Evolutionary conservation across 192 early-diverging fungal species (phyloP), one percentile per base, ranked within the genome.

Genomic region (Rhizophlyctis rosea): DNA sequence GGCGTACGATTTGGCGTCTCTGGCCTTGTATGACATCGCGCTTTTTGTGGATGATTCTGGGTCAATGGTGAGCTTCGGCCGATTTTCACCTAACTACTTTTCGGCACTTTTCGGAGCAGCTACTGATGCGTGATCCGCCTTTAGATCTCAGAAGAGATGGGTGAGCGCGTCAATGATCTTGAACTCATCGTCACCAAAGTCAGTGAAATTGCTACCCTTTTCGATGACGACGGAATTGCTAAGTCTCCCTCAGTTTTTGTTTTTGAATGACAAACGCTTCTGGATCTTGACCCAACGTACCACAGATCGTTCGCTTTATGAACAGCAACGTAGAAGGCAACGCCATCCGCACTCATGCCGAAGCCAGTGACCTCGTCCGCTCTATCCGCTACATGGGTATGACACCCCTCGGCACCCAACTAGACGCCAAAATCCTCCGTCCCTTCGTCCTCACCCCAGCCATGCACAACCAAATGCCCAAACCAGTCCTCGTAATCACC

Each of bases 21-120:
- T 72, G 31, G 62, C 64, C 3, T 54, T 72, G 29, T 72, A 72
- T 47, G 70, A 72, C 48, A 55, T 66, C 33, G 70, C 67, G 34
- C 48, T 72, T 47, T 72, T 54, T 35, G 55, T 35, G 3, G 55
- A 58, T 36, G 64, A 58, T 24, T 68, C 67, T 3, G 69, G 63
- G 47, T 71, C 69, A 4, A 66, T 66, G 62, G n/a, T n/a, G n/a
- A n/a, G n/a, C n/a, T n/a, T n/a, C 11, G 4, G 59, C 35, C 49
- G 34, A 21, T 24, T 24, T 25, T 57, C 4, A 4, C 4, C 5
- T 16, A 9, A 24, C 28, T 5, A 47, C 27, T 60, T 50, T 51
- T n/a, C n/a, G n/a, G n/a, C n/a, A 49, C 4, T 5, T 34, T 3
- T 51, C 25, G 16, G 11, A 3, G 29, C 4, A 49, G 31, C 21